Evolutionary conservation across 495 filamentous ascomycete genomes (phyloP).

Genomic region (Neurospora tetrasperma): DNA sequence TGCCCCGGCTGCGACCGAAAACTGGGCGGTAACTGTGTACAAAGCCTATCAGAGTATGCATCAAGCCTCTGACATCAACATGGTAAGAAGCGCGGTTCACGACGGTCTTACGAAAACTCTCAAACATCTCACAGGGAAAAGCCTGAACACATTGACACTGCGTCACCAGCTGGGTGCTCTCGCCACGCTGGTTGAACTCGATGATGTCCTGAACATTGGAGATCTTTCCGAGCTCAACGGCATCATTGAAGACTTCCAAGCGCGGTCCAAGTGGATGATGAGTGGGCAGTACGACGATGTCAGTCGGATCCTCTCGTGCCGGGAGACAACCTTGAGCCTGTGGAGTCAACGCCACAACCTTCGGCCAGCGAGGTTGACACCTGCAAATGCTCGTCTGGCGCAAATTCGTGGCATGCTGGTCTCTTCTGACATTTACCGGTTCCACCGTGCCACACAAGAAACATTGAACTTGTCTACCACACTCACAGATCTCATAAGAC

Average conservation of each 20-base stretch:
- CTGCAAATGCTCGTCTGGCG: slow-evolving; percentile 53
- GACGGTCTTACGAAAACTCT: slow-evolving; percentile 56
- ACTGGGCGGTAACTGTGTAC: slow-evolving; percentile 61
- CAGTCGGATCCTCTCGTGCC: slow-evolving; percentile 67
- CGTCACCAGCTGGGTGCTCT: slow-evolving; percentile 58
- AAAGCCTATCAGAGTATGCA: slow-evolving; percentile 71
- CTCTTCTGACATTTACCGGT: slow-evolving; percentile 63
- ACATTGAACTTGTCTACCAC: slow-evolving; percentile 75
- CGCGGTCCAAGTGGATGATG: slow-evolving; percentile 66
- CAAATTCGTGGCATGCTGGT: slow-evolving; percentile 65
- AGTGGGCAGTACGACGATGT: slow-evolving; percentile 69
- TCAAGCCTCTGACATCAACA: slow-evolving; percentile 45
- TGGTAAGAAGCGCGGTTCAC: slow-evolving; percentile 46
- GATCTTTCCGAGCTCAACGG: slow-evolving; percentile 50
- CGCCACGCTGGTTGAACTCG: slow-evolving; percentile 69
- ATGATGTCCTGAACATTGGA: slow-evolving; percentile 57
- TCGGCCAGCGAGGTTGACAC: slow-evolving; percentile 46
- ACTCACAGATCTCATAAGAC: slow-evolving; percentile 58
- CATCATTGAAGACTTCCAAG: slow-evolving; percentile 50
- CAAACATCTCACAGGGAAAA: slow-evolving; percentile 41
- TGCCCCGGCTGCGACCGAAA: slow-evolving; percentile 49
- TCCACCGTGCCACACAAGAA: slow-evolving; percentile 73
- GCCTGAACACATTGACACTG: slow-evolving; percentile 49
- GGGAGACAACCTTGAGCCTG: slow-evolving; percentile 74
- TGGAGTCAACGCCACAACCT: slow-evolving; percentile 56